Evolutionary conservation across 1,139 yeast species (phyloP), one percentile per base, ranked within the genome.

Genomic region (Hyphopichia pseudoburtonii): DNA sequence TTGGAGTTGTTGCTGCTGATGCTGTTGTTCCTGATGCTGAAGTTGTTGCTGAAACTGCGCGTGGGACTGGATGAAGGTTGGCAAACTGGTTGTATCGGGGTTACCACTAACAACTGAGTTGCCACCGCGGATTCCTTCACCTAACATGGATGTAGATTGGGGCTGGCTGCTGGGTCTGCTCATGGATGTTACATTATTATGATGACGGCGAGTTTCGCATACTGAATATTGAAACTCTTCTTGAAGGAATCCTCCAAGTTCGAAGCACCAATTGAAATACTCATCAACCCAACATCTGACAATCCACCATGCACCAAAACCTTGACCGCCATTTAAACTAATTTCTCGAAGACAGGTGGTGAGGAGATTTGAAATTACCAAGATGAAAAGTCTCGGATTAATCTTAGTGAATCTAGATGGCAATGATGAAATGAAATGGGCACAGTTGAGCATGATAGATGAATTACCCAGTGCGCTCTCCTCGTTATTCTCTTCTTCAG

Each of bases 271-370:
- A 2, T 74, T 73, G 47, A 82, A 64, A 73, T 80, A 84, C 52
- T 84, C 92, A 51, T 82, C 87, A 6, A 82, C 66, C 90, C 94
- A 86, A 54, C 88, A 81, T 39, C 86, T 66, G 11, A 85, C 70
- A 26, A 78, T 74, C 89, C 90, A 85, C 90, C 94, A 85, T 1
- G 82, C 78, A 9, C 82, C 83, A 56, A 85, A 83, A 2, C 82
- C 76, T 35, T 72, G 74, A 3, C 84, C 83, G 3, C 83, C 80
- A 21, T 66, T 62, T 40, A 78, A 64, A 35, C 82, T 76, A 40
- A 83, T 76, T 47, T 81, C 86, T 39, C 86, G 64, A 28, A 82
- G 60, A n/a, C 82, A 78, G n/a, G 82, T 71, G 4, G 86, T 80
- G 35, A 80, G 62, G 5, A 82, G 56, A 11, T 82, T 76, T 31